These are phyloP conservation scores for Pelargonium myrrhifolium DNA, from an alignment of 441 rosid species.

Conservation along the genomic window DNA sequence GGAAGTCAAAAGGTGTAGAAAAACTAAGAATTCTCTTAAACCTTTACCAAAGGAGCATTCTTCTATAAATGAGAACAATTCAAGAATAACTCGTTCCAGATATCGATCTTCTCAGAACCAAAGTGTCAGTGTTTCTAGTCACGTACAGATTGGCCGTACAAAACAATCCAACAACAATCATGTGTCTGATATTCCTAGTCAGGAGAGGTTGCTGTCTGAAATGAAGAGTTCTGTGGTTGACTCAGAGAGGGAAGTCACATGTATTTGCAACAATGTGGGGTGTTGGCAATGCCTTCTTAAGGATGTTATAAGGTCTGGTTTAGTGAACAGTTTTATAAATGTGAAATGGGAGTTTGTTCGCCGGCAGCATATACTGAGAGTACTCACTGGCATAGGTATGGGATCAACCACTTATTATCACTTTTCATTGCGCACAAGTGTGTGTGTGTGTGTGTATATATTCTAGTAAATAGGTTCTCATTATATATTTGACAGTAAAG, in stretches of 20 bases:
- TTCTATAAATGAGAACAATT: slow-evolving; percentile 31
- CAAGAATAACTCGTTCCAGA: slow-evolving; percentile 75
- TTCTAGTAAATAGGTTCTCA: background rate
- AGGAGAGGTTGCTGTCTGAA: slow-evolving; percentile 26
- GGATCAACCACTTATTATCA: slow-evolving; percentile 16
- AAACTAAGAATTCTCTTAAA: slow-evolving; percentile 34
- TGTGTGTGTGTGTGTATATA: background rate
- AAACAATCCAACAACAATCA: slow-evolving; percentile 24
- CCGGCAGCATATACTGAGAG: slow-evolving; percentile 47
- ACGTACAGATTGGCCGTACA: slow-evolving; percentile 25
- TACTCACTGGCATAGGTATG: slow-evolving; percentile 64
- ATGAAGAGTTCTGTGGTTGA: slow-evolving; percentile 24
- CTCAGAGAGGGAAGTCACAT: slow-evolving; percentile 26
- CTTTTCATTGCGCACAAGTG: background rate
- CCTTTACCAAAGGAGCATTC: slow-evolving; percentile 34
- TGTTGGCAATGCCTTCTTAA: slow-evolving; percentile 50
- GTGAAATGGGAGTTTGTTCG: slow-evolving; percentile 66
- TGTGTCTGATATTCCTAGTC: slow-evolving; percentile 22
- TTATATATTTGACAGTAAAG: background rate
- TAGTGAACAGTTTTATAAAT: slow-evolving; percentile 34
- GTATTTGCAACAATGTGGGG: slow-evolving; percentile 55
- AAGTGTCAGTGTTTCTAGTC: slow-evolving; percentile 23
- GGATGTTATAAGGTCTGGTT: slow-evolving; percentile 46
- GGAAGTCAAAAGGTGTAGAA: slow-evolving; percentile 43
- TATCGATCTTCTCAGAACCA: slow-evolving; percentile 45